Base-by-base conservation (phyloP, 2,329 filamentous ascomycete species). In the Cercospora zeina region DNA sequence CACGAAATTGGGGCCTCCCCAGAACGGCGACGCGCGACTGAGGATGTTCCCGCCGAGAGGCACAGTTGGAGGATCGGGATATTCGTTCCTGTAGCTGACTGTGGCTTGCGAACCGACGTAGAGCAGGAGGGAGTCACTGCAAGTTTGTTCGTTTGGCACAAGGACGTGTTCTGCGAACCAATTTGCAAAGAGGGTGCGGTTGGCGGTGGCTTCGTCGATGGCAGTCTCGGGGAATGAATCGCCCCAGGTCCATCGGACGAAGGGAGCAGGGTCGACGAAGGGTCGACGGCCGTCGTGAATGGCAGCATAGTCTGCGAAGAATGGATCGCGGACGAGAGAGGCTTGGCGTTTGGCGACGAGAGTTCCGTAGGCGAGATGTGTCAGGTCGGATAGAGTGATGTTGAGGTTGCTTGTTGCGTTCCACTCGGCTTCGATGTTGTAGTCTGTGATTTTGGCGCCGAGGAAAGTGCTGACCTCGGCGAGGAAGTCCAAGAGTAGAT, bases 141-240 rank as follows among this genome's bases (percentile, higher is more conserved):
- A 85, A 0, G 78, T 79, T 30, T 77, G 61, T 0, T 70, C 47
- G 16, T 78, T 75, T 0, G 77, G 70, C 0, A 75, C 68, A 19
- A 84, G 74, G 5, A 85, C 75, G 6, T 79, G 73, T 31, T 65
- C 71, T 51, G 79, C 79, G 69, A 83, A 82, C 81, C 80, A 83
- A 8, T 72, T 65, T 59, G 75, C 74, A 65, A 83, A 83, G 1
- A 75, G 66, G 0, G 81, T 82, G 65, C 83, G 84, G 68, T 83
- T 83, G 4, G 73, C 68, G 5, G 82, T 72, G 3, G 79, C 83
- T 2, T 78, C 71, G 0, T 78, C 75, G 0, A 80, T 70, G 2
- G 69, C 68, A 3, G 75, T 73, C 1, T 75, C 70, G 1, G 75
- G 72, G 36, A 75, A 74, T 0, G 73, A 74, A 34, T 79, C 77